Base-by-base conservation (phyloP, 225 moss, liverwort and hornwort species). In the Thuidium tamariscinum region DNA sequence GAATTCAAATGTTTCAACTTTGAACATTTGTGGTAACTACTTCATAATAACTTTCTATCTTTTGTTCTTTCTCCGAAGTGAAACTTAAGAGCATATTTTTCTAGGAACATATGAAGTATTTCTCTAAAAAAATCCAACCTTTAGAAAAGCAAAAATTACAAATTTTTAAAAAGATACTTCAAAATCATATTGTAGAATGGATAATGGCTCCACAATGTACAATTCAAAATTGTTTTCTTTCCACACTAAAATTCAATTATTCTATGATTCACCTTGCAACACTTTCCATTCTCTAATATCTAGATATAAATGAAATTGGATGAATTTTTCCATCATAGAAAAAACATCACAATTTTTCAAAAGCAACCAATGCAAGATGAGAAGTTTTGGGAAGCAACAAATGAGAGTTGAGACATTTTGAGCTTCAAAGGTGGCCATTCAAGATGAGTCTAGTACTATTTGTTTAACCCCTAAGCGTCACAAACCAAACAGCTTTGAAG, bases 201-300 rank as follows among this genome's bases (percentile, higher is more conserved):
- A 46, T 46, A 17, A 16, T 46, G 30, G 30, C 30, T 46, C 0
- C 0, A 46, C 1, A 46, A 72, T 30, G 30, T 30, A 2, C 2
- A 2, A 46, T 46, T 26, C 0, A 30, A 0, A 46, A 46, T 46
- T 72, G 2, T 1, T 46, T 2, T 0, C 30, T 30, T 46, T 46
- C 18, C 11, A 72, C 3, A 10, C 3, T 46, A 44, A 7, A 2
- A 10, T 44, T 72, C 8, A 5, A 75, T 52, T 3, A 22, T 75
- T 51, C 7, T 30, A 48, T 30, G 1, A 30, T 48, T 73, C 10
- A 30, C 18, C 30, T 32, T 73, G 7, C 0, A 0, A 73, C 1
- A 15, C 32, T 71, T 73, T 48, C 2, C 1, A 19, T 73, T 69
- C 2, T 15, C 25, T 0, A 2, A 41, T 25, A 1, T 0, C 4